These are phyloP conservation scores for Botrytis paeoniae DNA, from an alignment of 2,329 filamentous ascomycete species.

Conservation along the genomic window DNA sequence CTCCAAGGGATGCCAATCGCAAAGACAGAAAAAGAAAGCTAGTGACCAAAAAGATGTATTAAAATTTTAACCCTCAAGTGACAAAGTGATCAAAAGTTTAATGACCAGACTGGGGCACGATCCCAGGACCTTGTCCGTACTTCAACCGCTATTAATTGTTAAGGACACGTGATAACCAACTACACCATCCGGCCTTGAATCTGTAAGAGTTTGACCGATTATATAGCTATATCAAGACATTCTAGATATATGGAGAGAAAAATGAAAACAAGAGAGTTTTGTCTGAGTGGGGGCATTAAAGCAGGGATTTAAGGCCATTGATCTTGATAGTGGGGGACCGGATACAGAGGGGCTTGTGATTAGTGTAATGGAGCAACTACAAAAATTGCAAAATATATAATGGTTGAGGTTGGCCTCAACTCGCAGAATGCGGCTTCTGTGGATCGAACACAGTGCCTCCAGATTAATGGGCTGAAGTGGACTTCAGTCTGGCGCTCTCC, in stretches of 20 bases:
- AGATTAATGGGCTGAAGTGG: neutral
- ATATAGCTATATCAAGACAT: neutral
- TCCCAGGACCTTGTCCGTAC: slow-evolving; percentile 8
- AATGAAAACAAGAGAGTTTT: neutral
- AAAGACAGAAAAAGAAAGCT: neutral
- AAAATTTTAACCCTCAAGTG: neutral
- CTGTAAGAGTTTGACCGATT: rapidly evolving
- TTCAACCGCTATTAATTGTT: neutral
- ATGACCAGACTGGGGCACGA: slow-evolving; percentile 4
- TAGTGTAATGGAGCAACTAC: neutral
- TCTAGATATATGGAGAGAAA: neutral
- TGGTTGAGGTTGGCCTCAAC: neutral
- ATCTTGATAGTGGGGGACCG: neutral
- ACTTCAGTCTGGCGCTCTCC: neutral
- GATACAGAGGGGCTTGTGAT: neutral
- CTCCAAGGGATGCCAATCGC: neutral
- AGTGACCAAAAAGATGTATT: neutral
- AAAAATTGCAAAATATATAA: neutral
- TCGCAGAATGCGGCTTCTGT: neutral
- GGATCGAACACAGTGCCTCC: neutral
- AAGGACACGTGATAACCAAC: slow-evolving; percentile 7
- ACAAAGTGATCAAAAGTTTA: rapidly evolving
- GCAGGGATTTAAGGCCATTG: neutral
- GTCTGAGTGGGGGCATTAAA: neutral
- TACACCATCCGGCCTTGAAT: neutral